Evolutionary conservation across 805 yeast species (phyloP), one percentile per base, ranked within the genome.

Genomic region (Zygosaccharomyces gambellarensis): DNA sequence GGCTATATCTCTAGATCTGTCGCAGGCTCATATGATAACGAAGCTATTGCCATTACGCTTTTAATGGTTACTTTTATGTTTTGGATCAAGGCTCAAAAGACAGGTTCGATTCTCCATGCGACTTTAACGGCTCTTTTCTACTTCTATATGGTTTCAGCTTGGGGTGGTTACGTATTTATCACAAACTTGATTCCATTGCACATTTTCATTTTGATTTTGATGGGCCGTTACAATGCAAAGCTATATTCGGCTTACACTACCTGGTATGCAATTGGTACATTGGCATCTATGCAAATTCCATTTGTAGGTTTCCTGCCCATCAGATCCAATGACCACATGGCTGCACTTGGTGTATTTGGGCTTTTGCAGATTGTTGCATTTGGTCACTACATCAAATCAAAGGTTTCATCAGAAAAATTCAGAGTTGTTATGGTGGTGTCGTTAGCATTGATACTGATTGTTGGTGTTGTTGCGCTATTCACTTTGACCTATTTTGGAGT

Each of bases 161-260:
- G 99, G 97, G 99, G 99, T 75, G 99, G 99, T 25, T 94, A 94
- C 67, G 99, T 95, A 46, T 94, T 94, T 76, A 95, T 94, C 71
- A 94, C 99, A 51, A 94, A 94, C 73, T 82, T 95, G 76, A 89
- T 94, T 61, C 99, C 99, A 42, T 75, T 94, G 59, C 99, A 94
- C 67, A 90, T 90, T 23, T 90, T 94, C 64, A 90, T 89, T 44
- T 75, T 94, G 65, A 71, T 94, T 46, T 71, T 88, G 57, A 94
- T 94, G 98, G 99, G 99, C 46, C 84, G 99, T 63, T 94, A 90
- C 70, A 80, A 80, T 59, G 83, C 83, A 60, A 81, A 83, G 57
- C 68, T 94, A 49, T 94, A 94, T 68, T 82, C 95, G 17, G 87
- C 97, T 22, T 94, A 95, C 70, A 83, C 92, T 45, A 88, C 98